Conservation (phyloP, 2,329 filamentous ascomycete genomes). For the Plectosphaerella sp. region DNA sequence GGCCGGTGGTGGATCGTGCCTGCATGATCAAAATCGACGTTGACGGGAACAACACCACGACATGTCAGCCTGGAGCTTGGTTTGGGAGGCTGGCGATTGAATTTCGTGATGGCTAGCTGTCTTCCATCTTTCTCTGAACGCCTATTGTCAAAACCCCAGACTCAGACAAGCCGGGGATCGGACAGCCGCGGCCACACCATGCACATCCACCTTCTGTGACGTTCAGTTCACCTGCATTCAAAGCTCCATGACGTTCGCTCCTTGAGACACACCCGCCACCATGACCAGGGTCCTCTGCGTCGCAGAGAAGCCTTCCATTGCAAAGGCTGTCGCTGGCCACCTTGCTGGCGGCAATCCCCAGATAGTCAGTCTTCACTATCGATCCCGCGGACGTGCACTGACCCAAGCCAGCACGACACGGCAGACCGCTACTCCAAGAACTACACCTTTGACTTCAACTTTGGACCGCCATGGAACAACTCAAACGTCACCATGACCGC, state of each 20-base stretch:
- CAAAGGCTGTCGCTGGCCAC: slow-evolving; percentile 88
- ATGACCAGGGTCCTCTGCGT: slow-evolving; percentile 52
- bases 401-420: slow-evolving; percentile 54
- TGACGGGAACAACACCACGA: neutral
- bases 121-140: no score
- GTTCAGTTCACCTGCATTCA: neutral
- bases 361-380: slow-evolving; percentile 51
- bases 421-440: slow-evolving; percentile 83
- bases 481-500: slow-evolving; percentile 92
- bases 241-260: neutral
- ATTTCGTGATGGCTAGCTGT: no score
- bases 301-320: slow-evolving; percentile 79
- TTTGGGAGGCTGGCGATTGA: no score
- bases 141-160: no score
- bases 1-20: no score
- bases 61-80: no score
- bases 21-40: no score
- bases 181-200: no score
- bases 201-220: no score
- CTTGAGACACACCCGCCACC: slow-evolving; percentile 18
- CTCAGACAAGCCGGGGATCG: no score
- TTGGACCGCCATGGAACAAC: slow-evolving; percentile 72
- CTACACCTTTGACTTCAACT: slow-evolving; percentile 87
- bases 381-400: neutral
- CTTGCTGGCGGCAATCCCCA: slow-evolving; percentile 71